Base-by-base conservation (phyloP, 768 basidiomycete genomes). In the Xerocomellus dryophilus region DNA sequence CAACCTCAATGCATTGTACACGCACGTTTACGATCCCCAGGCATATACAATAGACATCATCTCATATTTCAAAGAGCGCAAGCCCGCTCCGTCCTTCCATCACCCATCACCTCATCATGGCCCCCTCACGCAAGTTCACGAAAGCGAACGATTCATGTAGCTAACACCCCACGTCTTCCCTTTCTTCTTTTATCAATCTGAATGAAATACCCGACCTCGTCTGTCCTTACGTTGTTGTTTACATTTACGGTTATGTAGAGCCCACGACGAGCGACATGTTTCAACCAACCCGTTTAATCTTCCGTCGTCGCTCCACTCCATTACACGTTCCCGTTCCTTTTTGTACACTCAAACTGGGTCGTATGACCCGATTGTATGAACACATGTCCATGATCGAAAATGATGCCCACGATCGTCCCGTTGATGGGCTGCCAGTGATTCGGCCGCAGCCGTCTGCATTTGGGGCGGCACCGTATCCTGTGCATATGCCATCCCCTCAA, bases 1-100 rank as follows among this genome's bases (percentile, higher is more conserved):
- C 58, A 60, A 64, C n/a, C 9, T n/a, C 61, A 61, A 64, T 63
- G 64, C 64, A 61, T 64, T 63, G 47, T 54, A 66, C 59, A 65
- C 53, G 63, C 57, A 66, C 55, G 54, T 44, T 53, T 32, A 65
- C 61, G 63, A n/a, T n/a, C 36, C 42, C 20, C 60, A 65, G 47
- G 60, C 57, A 59, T 54, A 56, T 51, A 66, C 57, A 47, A 49
- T 64, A 66, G 64, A 65, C 61, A 60, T 31, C 64, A 60, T 64
- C 27, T 36, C 18, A 39, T 41, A 50, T 40, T 39, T n/a, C 21
- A 27, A 46, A 43, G 36, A 50, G 60, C 43, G 60, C 60, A 34
- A 56, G 60, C 34, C 42, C 47, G 47, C 54, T 59, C 43, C 34
- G 41, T 7, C 4, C 40, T 23, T 20, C 29, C 29, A 36, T 43